Base-by-base conservation (phyloP, 176 grass and related monocot species). In the Puccinellia tenuiflora region DNA sequence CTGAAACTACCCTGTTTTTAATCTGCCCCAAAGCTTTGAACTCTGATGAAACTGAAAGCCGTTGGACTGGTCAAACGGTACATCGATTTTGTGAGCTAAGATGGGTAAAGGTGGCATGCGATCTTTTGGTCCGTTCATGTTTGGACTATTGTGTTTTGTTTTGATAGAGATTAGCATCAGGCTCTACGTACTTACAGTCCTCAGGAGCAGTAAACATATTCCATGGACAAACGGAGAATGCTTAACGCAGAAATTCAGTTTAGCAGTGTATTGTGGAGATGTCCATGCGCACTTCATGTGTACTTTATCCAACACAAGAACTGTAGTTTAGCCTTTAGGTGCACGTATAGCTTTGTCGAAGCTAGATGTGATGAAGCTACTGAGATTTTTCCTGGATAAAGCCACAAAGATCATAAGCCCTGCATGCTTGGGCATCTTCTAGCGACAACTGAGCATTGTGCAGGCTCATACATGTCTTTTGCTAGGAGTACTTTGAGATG, bases 311-410 rank as follows among this genome's bases (percentile, higher is more conserved):
- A 68, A 18, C 43, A 78, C 14, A 20, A 73, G 1, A 28, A 46
- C 21, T 47, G 25, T 65, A 79, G 46, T 53, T n/a, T 70, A 77
- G 14, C 9, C 55, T 79, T 79, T 79, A 50, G 69, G 47, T 54
- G 38, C 77, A 80, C 30, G 70, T 47, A 53, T 51, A 76, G 38
- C 64, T 84, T 89, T 85, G 37, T 13, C n/a, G 65, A 65, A 20
- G 73, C 20, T 77, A 63, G 40, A 63, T 48, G 53, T 43, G 54
- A 71, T 55, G 79, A 90, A 90, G 65, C 42, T 79, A 25, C 66
- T 57, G 30, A 67, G 79, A 83, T 82, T 79, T 86, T 90, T 90
- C 84, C 79, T 74, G 26, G 18, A 66, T 51, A 86, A 90, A 77
- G 78, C 14, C 83, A 15, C 61, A 76, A 68, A 89, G 83, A 81